Base-by-base conservation (phyloP, 2,329 filamentous ascomycete species). In the Neoscytalidium dimidiatum region DNA sequence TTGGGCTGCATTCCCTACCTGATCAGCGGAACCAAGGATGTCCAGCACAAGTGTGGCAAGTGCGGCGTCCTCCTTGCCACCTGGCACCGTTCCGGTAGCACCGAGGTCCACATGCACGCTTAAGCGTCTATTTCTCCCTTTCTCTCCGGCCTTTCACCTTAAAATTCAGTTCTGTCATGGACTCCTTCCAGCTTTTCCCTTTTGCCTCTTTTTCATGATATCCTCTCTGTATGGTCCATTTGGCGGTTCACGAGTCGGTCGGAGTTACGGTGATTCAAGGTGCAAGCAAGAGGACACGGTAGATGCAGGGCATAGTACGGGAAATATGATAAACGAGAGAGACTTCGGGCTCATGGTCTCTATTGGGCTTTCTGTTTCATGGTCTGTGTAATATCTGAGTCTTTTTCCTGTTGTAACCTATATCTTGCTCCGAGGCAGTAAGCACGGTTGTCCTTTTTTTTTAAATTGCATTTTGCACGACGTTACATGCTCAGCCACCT, bases 1-100 rank as follows among this genome's bases (percentile, higher is more conserved):
- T 68, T 83, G 4, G 80, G 82, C 13, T 84, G 81, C 68, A 78
- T 84, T 51, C 82, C 82, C 0, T 84, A 84, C 67, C 43, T 83
- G 31, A 77, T 83, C 70, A 77, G 76, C 28, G 77, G 75, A 48
- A 72, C 81, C 61, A 84, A 84, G 71, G 80, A 84, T 62, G 79
- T 82, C 3, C 71, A 80, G 67, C 82, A 84, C 69, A 78, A 78
- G 66, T 84, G 82, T 64, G 80, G 80, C 1, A 74, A 77, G 33
- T 84, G 82, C 65, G 78, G 79, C 35, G 74, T 74, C 1, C 66
- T 79, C 64, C 75, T 84, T 51, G 82, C 81, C 0, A 80, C 77
- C 0, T 84, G 80, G 79, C 81, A 84, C 71, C 77, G 79, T 5
- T 82, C 80, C 67, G 82, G 82, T 0, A 76, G 76, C 31, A 78